Evolutionary conservation across 2,329 filamentous ascomycete species (phyloP).

Genomic region (Monosporascus cannonballus): DNA sequence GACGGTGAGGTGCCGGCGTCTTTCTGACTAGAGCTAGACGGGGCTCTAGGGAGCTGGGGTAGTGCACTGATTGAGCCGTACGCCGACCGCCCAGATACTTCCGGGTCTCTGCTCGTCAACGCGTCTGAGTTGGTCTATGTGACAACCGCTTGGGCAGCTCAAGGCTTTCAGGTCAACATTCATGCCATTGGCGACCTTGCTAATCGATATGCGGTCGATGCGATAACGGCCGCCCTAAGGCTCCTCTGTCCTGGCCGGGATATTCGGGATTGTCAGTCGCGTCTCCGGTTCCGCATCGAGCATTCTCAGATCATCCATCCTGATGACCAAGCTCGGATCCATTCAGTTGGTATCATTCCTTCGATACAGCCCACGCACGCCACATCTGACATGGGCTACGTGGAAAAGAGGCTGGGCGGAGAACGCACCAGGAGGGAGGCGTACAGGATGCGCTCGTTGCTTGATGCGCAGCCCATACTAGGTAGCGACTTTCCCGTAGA

Average conservation of each 20-base stretch:
- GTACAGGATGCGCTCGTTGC: slow-evolving; percentile 60
- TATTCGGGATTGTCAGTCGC: slow-evolving; percentile 45
- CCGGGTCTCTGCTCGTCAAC: slow-evolving; percentile 61
- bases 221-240: slow-evolving; percentile 52
- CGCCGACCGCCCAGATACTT: slow-evolving; percentile 53
- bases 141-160: slow-evolving; percentile 50
- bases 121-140: slow-evolving; percentile 50
- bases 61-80: slow-evolving; percentile 68
- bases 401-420: slow-evolving; percentile 51
- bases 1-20: not conserved
- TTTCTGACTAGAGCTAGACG: slow-evolving; percentile 40
- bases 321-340: slow-evolving; percentile 55
- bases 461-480: slow-evolving; percentile 48
- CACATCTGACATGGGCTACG: slow-evolving; percentile 66
- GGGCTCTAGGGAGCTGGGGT: slow-evolving; percentile 65
- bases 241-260: slow-evolving; percentile 40
- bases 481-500: slow-evolving; percentile 70
- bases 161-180: slow-evolving; percentile 63
- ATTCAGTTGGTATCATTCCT: slow-evolving; percentile 54
- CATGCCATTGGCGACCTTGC: slow-evolving; percentile 68
- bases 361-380: slow-evolving; percentile 69
- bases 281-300: slow-evolving; percentile 59
- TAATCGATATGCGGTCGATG: slow-evolving; percentile 58
- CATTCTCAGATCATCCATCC: slow-evolving; percentile 66
- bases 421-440: slow-evolving; percentile 49